These are phyloP conservation scores for Alliaria petiolata DNA, from an alignment of 345 rosid genomes.

Conservation along the genomic window DNA sequence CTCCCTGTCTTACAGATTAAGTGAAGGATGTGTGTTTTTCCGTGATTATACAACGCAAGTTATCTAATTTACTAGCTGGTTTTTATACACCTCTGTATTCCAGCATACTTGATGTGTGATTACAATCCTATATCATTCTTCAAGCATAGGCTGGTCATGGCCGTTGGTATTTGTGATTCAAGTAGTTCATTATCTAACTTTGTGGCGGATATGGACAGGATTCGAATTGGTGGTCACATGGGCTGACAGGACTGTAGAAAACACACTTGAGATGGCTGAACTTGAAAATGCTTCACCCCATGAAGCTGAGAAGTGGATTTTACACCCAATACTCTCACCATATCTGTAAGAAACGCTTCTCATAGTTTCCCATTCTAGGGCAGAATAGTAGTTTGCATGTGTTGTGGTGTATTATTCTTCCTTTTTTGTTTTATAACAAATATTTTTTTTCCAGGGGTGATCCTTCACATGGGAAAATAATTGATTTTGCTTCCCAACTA, in stretches of 20 bases:
- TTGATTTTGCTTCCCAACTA: constrained; percentile 85
- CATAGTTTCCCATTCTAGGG: constrained; percentile 14
- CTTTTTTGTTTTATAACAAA: constrained; percentile 18
- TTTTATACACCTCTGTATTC: constrained; percentile 1
- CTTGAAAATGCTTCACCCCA: constrained; percentile 87
- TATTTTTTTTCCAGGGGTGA: constrained; percentile 43
- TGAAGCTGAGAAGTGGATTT: constrained; percentile 84
- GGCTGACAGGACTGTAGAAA: constrained; percentile 71
- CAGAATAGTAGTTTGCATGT: constrained; percentile 14
- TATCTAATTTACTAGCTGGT: constrained; percentile 7
- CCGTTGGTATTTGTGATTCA: constrained; percentile 24
- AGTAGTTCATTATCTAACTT: background rate
- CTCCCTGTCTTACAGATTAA: background rate
- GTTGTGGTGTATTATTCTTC: constrained; percentile 17
- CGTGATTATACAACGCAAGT: background rate
- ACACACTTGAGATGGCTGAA: constrained; percentile 93
- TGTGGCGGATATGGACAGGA: constrained; percentile 47
- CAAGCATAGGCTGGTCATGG: background rate
- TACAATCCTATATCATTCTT: background rate
- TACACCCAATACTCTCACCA: constrained; percentile 58
- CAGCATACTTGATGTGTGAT: background rate
- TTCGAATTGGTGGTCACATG: constrained; percentile 65
- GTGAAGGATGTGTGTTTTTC: background rate
- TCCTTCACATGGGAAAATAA: constrained; percentile 48
- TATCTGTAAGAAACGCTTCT: constrained; percentile 53